phyloP scores from a whole-genome alignment of 805 yeast species.

The Tetrapisispora namnaoensis region DNA sequence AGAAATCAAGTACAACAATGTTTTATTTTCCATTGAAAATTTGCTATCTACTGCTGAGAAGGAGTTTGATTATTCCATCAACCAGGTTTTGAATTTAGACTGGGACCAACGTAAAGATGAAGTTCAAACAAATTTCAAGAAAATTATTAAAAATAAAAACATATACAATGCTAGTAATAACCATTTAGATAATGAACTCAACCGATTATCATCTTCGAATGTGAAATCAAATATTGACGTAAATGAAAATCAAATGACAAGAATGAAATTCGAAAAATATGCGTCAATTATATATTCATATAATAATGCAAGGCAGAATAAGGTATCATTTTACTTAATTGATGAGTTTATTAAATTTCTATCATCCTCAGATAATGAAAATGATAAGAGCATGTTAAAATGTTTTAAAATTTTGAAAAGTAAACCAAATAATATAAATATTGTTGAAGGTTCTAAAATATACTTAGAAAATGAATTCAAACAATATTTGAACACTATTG shows the following conservation, averaged over 20 bases:
- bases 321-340: conserved; percentile 43
- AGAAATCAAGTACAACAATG: conserved; percentile 21
- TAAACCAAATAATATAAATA: conserved; percentile 19
- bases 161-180: not conserved
- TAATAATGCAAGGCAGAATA: conserved; percentile 54
- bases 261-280: conserved; percentile 58
- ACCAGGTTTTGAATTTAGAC: conserved; percentile 62
- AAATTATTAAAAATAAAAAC: conserved; percentile 31
- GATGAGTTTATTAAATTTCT: conserved; percentile 51
- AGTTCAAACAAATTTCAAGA: conserved; percentile 63
- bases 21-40: conserved; percentile 74
- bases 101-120: conserved; percentile 77
- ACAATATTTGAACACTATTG: conserved; percentile 48
- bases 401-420: conserved; percentile 40
- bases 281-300: conserved; percentile 62
- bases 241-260: conserved; percentile 31
- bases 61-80: conserved; percentile 75
- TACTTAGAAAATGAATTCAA: conserved; percentile 72
- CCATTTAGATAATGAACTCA: not conserved
- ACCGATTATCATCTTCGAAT: conserved; percentile 2
- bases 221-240: conserved; percentile 31
- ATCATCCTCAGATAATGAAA: conserved; percentile 43
- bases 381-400: conserved; percentile 65
- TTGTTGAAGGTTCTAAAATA: conserved; percentile 44
- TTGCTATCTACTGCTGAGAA: conserved; percentile 61